phyloP scores from a whole-genome alignment of 164 flowering plant species.

The Protea cynaroides region DNA sequence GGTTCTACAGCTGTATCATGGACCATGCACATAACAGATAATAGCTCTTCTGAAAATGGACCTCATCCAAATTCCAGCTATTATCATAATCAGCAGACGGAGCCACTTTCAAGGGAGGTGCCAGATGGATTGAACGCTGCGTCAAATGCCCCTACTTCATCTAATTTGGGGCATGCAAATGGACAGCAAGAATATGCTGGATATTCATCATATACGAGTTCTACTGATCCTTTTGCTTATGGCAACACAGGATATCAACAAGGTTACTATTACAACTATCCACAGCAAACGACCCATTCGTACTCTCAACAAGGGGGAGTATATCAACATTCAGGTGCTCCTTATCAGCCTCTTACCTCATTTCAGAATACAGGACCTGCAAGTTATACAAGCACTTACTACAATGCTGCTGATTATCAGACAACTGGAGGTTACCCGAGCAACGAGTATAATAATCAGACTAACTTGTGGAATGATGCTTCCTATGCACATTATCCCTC shows the following conservation, averaged over 20 bases:
- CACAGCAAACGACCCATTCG: conserved; percentile 67
- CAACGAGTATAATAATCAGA: conserved; percentile 56
- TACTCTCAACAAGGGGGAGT: conserved; percentile 77
- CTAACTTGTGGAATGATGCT: conserved; percentile 62
- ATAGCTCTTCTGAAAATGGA: conserved; percentile 41
- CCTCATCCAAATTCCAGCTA: conserved; percentile 34
- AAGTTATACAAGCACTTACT: conserved; percentile 97
- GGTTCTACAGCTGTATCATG: conserved; percentile 43
- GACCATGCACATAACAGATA: conserved; percentile 40
- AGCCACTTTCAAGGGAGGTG: conserved; percentile 30
- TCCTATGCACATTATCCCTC: conserved; percentile 53
- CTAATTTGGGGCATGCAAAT: conserved; percentile 47
- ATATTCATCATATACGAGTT: conserved; percentile 49
- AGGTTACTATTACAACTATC: conserved; percentile 60
- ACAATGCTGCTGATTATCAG: conserved; percentile 99
- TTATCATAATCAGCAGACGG: conserved; percentile 43
- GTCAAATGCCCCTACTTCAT: conserved; percentile 32
- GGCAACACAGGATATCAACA: conserved; percentile 50
- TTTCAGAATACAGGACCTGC: conserved; percentile 94
- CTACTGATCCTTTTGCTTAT: conserved; percentile 65
- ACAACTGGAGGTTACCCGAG: conserved; percentile 75
- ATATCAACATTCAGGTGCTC: conserved; percentile 96
- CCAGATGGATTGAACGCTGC: conserved; percentile 39
- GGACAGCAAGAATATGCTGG: conserved; percentile 50
- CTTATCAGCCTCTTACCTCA: conserved; percentile 98